Conservation (phyloP, 2,329 filamentous ascomycete species). For the Sporothrix variecibatus region DNA sequence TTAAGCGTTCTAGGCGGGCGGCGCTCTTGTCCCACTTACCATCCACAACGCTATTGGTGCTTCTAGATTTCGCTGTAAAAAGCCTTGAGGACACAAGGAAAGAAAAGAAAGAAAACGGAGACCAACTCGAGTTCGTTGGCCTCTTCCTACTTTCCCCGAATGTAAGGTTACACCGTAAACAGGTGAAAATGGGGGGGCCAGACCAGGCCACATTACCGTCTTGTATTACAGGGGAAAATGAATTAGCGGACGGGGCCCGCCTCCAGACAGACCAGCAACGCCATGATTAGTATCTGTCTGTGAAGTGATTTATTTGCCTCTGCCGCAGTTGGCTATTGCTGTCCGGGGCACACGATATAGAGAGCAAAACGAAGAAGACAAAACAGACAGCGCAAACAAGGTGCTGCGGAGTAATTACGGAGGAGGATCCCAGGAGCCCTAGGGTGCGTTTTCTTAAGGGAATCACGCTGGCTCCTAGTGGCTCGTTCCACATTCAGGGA, state of each 20-base stretch:
- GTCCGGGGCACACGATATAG: background rate
- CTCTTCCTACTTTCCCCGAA: slow-evolving; percentile 17
- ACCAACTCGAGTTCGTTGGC: background rate
- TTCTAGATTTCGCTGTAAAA: background rate
- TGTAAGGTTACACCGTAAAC: slow-evolving; percentile 19
- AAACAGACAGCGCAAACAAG: background rate
- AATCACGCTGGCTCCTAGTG: background rate
- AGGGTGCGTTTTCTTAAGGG: background rate
- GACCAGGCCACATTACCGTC: background rate
- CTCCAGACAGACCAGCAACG: background rate
- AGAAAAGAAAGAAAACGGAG: background rate
- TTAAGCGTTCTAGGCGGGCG: background rate
- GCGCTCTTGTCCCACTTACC: background rate
- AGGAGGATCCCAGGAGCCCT: background rate
- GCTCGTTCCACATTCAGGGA: background rate
- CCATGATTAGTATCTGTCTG: background rate
- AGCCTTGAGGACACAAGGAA: background rate
- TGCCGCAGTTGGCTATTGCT: slow-evolving; percentile 11
- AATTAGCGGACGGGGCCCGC: background rate
- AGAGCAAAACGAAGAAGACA: background rate
- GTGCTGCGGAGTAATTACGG: slow-evolving; percentile 13
- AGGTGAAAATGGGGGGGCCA: background rate
- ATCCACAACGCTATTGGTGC: background rate
- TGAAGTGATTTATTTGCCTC: background rate
- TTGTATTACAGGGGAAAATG: background rate